Base-by-base conservation (phyloP, 352 stramenopile species). In the Phytophthora kernoviae region DNA sequence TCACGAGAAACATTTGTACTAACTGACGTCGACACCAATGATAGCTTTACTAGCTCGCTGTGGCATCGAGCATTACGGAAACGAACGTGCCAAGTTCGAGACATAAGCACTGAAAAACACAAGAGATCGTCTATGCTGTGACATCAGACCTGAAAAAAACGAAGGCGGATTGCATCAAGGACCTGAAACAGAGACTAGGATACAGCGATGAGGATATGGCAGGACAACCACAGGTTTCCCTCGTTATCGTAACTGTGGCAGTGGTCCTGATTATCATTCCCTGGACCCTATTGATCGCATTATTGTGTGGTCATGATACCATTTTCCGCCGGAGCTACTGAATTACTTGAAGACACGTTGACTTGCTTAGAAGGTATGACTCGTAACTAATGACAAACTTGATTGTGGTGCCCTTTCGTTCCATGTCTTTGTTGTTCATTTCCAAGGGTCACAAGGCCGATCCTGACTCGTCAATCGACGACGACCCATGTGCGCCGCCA, bases 141-240 rank as follows among this genome's bases (percentile, higher is more conserved):
- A 20, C 26, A 22, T 47, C 41, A 9, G 12, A 30, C 10, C 62
- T 75, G 20, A 12, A 44, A 2, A 32, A 58, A 33, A 44, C 58
- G 2, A 54, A 59, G 24, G 24, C 44, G 3, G 59, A 70, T 9
- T 66, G 60, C 18, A 53, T 67, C 14, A 56, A 54, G 10, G 47
- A 68, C 15, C 37, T 74, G 22, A 68, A 75, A 26, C 56, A 73
- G 14, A 60, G 62, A 14, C 50, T 74, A 34, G 54, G 67, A 9
- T 80, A 79, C 18, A 64, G 69, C n/a, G 62, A 58, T 22, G 64
- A 81, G 9, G 53, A 47, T 12, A n/a, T 69, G 2, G 21, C 42
- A 7, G 56, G 40, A 10, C 26, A 62, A 32, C 37, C 52, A 18
- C 32, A 56, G 32, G 52, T 63, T 18, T 26, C 44, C 43, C 26